Conservation (phyloP, 805 yeast species). For the Spathaspora gorwiae region DNA sequence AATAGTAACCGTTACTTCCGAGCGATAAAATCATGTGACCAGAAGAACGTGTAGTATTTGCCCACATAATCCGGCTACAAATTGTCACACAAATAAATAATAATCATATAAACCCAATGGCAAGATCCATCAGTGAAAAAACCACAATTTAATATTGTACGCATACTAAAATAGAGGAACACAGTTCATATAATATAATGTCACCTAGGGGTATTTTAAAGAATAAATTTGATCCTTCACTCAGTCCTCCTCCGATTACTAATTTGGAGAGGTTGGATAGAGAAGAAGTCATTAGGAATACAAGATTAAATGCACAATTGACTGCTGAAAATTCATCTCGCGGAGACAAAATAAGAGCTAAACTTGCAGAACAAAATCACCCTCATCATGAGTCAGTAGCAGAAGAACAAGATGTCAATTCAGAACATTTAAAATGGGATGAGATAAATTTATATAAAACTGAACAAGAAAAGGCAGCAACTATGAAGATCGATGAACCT, state of each 20-base stretch:
- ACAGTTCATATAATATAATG: too few relatives aligned
- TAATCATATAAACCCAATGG: too few relatives aligned
- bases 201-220: constrained; percentile 47
- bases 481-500: constrained; percentile 88
- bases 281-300: constrained; percentile 73
- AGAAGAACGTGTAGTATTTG: too few relatives aligned
- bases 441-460: constrained; percentile 67
- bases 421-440: constrained; percentile 71
- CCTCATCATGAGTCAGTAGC: background rate
- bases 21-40: too few relatives aligned
- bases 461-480: constrained; percentile 68
- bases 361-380: constrained; percentile 36
- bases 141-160: too few relatives aligned
- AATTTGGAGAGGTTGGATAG: constrained; percentile 41
- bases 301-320: constrained; percentile 66
- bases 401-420: background rate
- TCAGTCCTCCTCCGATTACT: background rate
- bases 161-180: too few relatives aligned
- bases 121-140: too few relatives aligned
- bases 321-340: constrained; percentile 24
- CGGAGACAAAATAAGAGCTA: constrained; percentile 46
- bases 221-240: constrained; percentile 37
- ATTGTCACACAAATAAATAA: too few relatives aligned
- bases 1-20: too few relatives aligned
- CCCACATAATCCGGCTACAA: too few relatives aligned